Conservation (phyloP, 2,329 filamentous ascomycete species). For the Talaromyces amestolkiae region DNA sequence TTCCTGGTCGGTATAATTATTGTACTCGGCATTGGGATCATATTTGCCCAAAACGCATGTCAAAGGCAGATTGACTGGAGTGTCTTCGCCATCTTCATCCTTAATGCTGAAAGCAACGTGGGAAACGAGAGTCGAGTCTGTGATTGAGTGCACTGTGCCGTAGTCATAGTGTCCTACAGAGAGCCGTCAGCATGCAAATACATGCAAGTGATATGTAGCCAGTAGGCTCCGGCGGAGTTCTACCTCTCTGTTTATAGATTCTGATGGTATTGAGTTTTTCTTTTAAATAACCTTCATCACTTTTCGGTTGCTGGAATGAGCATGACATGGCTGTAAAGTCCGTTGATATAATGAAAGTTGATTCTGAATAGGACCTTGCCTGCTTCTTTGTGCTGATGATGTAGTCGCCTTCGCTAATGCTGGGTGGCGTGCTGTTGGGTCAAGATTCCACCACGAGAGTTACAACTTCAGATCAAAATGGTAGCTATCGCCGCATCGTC, state of each 20-base stretch:
- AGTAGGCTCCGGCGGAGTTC: background rate
- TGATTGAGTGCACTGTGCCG: slow-evolving; percentile 18
- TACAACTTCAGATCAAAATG: background rate
- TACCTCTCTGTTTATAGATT: slow-evolving; percentile 19
- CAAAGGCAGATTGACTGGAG: slow-evolving; percentile 16
- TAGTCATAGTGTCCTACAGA: slow-evolving; percentile 19
- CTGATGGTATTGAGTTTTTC: slow-evolving; percentile 17
- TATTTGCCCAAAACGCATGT: slow-evolving; percentile 19
- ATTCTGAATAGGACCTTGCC: background rate
- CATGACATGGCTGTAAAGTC: background rate
- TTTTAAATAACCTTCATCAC: slow-evolving; percentile 6
- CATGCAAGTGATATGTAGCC: background rate
- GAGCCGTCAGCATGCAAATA: background rate
- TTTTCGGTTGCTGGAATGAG: background rate
- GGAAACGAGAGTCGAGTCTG: slow-evolving; percentile 17
- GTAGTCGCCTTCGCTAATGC: background rate
- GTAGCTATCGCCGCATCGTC: too few species aligned
- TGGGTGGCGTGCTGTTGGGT: background rate
- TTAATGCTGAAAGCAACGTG: slow-evolving; percentile 17
- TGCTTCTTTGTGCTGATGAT: background rate
- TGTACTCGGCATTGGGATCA: slow-evolving; percentile 3
- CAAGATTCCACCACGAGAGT: background rate
- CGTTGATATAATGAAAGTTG: background rate
- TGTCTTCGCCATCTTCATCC: slow-evolving; percentile 17
- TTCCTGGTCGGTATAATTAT: slow-evolving; percentile 8